Percentiles rank a stretch among this genome's conserved stretches.
These are phyloP conservation scores for Polyrhizophydium stewartii DNA, from an alignment of 371 early-diverging fungal species.

Conservation along the genomic window DNA sequence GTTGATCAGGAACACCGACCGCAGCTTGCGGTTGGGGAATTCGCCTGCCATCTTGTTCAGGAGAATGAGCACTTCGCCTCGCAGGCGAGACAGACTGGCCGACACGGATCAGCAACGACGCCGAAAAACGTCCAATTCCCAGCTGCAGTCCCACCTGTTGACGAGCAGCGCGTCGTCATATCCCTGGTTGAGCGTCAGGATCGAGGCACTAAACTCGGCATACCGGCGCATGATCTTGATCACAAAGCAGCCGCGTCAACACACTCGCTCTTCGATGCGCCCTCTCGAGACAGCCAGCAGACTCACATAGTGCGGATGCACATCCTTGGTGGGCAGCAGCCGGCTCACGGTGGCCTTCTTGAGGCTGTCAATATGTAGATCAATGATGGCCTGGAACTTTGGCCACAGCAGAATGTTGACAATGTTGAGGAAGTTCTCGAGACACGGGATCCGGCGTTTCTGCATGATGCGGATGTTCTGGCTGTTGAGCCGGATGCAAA, in stretches of 20 bases:
- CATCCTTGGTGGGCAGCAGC: constrained; percentile 62
- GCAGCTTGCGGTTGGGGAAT: constrained; percentile 58
- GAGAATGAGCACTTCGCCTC: constrained; percentile 73
- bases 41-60: constrained; percentile 68
- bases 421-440: constrained; percentile 79
- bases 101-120: background rate
- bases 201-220: constrained; percentile 84
- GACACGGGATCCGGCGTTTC: constrained; percentile 68
- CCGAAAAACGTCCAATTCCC: too few species aligned
- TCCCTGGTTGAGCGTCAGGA: constrained; percentile 80
- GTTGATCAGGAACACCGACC: constrained; percentile 82
- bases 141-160: constrained; percentile 55
- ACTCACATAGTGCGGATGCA: constrained; percentile 79
- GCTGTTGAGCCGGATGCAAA: constrained; percentile 82
- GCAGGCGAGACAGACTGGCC: constrained; percentile 62
- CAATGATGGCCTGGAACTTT: constrained; percentile 80
- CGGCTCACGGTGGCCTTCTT: constrained; percentile 50
- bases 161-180: constrained; percentile 74
- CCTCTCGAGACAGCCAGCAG: background rate
- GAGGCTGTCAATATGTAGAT: constrained; percentile 80
- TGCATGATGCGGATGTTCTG: constrained; percentile 79
- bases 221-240: constrained; percentile 61
- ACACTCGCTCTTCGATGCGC: background rate
- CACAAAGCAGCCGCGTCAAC: background rate
- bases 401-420: constrained; percentile 92